Evolutionary conservation across 2,329 filamentous ascomycete genomes (phyloP).

Genomic region (Aspergillus fijiensis): DNA sequence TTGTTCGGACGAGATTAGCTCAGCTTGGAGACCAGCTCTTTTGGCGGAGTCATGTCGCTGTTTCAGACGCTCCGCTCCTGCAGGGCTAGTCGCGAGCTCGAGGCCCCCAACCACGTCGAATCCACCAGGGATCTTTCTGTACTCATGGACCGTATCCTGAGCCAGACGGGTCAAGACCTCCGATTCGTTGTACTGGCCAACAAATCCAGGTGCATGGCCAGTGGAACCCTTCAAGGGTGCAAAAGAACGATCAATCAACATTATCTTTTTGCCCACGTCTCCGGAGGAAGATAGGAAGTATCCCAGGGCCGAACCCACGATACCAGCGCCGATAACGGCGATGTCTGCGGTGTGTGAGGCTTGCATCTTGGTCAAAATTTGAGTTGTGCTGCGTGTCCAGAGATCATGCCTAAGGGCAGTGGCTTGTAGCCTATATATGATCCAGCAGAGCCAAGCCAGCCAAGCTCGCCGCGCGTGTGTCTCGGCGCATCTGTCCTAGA

Average conservation of each 20-base stretch:
- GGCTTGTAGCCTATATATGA: not conserved
- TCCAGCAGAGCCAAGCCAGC: not conserved
- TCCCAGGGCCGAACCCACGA: constrained; percentile 36
- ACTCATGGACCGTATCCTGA: constrained; percentile 31
- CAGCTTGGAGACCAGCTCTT: constrained; percentile 25
- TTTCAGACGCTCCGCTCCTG: constrained; percentile 21
- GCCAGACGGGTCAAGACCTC: constrained; percentile 32
- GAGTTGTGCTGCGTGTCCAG: not conserved
- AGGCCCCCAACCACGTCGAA: constrained; percentile 30
- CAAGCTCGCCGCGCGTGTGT: constrained; percentile 1
- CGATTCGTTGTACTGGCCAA: constrained; percentile 38
- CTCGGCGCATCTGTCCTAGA: not conserved
- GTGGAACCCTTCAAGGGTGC: constrained; percentile 31
- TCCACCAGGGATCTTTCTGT: constrained; percentile 27
- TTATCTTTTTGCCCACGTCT: constrained; percentile 15
- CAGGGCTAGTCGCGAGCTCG: constrained; percentile 24
- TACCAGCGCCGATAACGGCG: constrained; percentile 33
- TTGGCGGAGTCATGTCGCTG: constrained; percentile 20
- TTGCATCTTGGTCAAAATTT: not conserved
- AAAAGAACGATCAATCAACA: constrained; percentile 30
- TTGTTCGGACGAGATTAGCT: constrained; percentile 24
- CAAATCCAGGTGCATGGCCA: constrained; percentile 35
- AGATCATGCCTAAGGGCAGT: not conserved
- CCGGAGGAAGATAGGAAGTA: constrained; percentile 29
- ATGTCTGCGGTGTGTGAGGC: constrained; percentile 12